These are phyloP conservation scores for Penicillium cosmopolitanum DNA, from an alignment of 495 filamentous ascomycete species.

Conservation along the genomic window DNA sequence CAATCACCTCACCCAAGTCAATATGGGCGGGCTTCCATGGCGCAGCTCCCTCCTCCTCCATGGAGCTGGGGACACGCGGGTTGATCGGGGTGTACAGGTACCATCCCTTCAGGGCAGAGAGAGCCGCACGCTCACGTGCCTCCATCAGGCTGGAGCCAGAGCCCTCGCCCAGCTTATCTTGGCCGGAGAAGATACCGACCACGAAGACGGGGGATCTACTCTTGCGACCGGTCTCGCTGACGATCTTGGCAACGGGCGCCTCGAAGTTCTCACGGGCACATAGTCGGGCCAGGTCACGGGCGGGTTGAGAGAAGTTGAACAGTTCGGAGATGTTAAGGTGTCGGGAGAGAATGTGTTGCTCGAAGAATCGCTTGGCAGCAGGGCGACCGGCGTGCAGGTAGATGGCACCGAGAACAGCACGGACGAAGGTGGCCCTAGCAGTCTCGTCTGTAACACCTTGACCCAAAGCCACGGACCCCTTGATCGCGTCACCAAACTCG, in stretches of 20 bases:
- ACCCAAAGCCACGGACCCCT: slow-evolving; percentile 20
- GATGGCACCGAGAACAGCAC: slow-evolving; percentile 79
- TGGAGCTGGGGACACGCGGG: slow-evolving; percentile 77
- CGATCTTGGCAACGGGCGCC: slow-evolving; percentile 78
- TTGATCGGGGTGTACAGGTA: slow-evolving; percentile 86
- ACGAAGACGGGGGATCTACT: slow-evolving; percentile 86
- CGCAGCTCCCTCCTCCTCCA: slow-evolving; percentile 64
- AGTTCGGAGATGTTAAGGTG: slow-evolving; percentile 73
- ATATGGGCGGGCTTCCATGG: slow-evolving; percentile 83
- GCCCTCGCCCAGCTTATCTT: slow-evolving; percentile 88
- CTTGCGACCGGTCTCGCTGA: slow-evolving; percentile 84
- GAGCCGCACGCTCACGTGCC: slow-evolving; percentile 76
- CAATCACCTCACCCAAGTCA: slow-evolving; percentile 88
- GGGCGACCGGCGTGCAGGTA: slow-evolving; percentile 77
- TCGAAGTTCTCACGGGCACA: slow-evolving; percentile 91
- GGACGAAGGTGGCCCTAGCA: slow-evolving; percentile 69
- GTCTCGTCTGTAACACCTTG: slow-evolving; percentile 47
- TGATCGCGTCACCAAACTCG: slow-evolving; percentile 69
- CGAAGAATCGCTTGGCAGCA: slow-evolving; percentile 76
- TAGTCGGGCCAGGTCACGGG: slow-evolving; percentile 75
- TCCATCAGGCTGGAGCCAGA: slow-evolving; percentile 72
- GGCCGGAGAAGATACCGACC: slow-evolving; percentile 90
- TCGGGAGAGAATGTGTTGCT: slow-evolving; percentile 78
- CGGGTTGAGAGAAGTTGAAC: slow-evolving; percentile 82
- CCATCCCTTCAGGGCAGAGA: slow-evolving; percentile 87